Evolutionary conservation across 129 eudicot genomes (phyloP), one percentile per base, ranked within the genome.

Genomic region (Lactuca sativa): DNA sequence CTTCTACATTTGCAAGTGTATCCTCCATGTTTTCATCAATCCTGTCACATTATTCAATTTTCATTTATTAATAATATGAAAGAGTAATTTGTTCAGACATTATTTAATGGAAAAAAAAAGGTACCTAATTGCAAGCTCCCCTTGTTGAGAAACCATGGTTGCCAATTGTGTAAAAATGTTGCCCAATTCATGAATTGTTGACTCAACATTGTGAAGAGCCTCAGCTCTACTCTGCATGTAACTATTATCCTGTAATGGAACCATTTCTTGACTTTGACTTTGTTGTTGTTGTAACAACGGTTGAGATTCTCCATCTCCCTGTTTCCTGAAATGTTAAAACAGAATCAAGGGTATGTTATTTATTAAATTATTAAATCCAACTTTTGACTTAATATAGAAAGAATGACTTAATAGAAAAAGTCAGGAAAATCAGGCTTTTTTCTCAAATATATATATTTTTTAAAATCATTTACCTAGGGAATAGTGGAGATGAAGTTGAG

Each of bases 171-270:
- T 91, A 64, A 91, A 91, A 60, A 91, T 91, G 74, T 61, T 76
- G 65, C 95, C 70, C 83, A 91, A 81, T 83, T 91, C 97, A 70
- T 88, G 95, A 75, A 91, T 88, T 40, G 97, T 91, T 51, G 97
- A 88, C 71, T 91, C 97, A 5, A 91, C 97, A 71, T 85, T 91
- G 17, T 91, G 95, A 64, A 91, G 95, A 80, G 97, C 97, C 67
- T 88, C 95, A 9, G 95, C 97, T 82, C 95, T 82, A 75, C 97
- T 91, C 70, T 88, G 95, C 95, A 88, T 87, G 78, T 91, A 91
- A 74, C 75, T 85, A 3, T 43, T 43, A 78, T 91, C 97, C 64
- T 91, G 97, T 77, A 78, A 47, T 13, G 92, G 90, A 56, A 86
- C 92, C 85, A 86, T 49, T 75, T 82, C 81, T 62, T 90, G 97